A percentile compares a stretch with the other conserved stretches of the same genome.
phyloP scores from a whole-genome alignment of 2,329 filamentous ascomycete species.

The Fusarium miscanthi region DNA sequence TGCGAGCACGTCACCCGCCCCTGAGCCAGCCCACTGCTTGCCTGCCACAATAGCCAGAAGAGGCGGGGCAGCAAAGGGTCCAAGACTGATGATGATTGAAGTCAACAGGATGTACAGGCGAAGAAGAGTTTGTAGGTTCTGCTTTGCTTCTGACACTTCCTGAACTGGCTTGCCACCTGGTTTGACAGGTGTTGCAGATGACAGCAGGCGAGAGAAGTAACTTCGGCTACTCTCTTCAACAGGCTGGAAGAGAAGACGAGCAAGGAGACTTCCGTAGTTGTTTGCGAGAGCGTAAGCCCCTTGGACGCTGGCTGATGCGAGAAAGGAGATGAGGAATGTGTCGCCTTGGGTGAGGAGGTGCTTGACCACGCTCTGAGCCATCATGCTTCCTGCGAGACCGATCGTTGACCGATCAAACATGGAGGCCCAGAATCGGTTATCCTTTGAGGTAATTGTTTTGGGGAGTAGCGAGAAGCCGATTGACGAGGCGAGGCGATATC shows the following conservation, averaged over 20 bases:
- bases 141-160: conserved; percentile 55
- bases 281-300: conserved; percentile 93
- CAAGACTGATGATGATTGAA: conserved; percentile 73
- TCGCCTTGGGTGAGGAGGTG: conserved; percentile 95
- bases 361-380: conserved; percentile 89
- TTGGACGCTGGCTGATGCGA: conserved; percentile 83
- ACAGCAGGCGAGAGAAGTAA: conserved; percentile 85
- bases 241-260: conserved; percentile 91
- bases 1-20: conserved; percentile 78
- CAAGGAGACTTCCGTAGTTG: conserved; percentile 92
- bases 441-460: conserved; percentile 47
- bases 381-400: conserved; percentile 81
- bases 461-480: conserved; percentile 78
- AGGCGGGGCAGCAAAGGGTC: conserved; percentile 78
- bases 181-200: conserved; percentile 44
- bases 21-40: conserved; percentile 76
- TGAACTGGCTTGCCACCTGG: conserved; percentile 40
- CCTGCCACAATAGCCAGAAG: conserved; percentile 82
- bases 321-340: conserved; percentile 82
- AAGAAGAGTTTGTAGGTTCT: conserved; percentile 72
- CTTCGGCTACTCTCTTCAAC: conserved; percentile 93
- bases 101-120: conserved; percentile 80
- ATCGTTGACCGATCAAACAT: conserved; percentile 78
- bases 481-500: conserved; percentile 64
- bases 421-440: conserved; percentile 60